Base-by-base conservation (phyloP, 2,329 filamentous ascomycete genomes). In the Colletotrichum karsti region DNA sequence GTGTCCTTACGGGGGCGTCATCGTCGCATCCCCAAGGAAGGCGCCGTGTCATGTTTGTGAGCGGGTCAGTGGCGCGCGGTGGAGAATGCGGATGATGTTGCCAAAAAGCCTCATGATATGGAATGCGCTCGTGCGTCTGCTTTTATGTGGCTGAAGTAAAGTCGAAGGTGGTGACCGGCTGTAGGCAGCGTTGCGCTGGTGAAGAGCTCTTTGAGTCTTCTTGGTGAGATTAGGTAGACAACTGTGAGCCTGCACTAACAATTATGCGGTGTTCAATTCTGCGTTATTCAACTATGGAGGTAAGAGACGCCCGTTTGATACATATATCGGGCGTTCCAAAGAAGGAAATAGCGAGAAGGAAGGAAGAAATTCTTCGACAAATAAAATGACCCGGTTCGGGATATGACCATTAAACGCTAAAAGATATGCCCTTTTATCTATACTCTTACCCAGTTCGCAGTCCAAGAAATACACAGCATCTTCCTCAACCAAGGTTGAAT, bases 401-500 rank as follows among this genome's bases (percentile, higher is more conserved):
- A 57, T 64, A 41, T 68, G 61, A 59, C 53, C 37, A 54, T 68
- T 35, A 48, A 35, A 68, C 65, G 65, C 65, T 68, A 54, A 59
- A 30, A 64, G 33, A 24, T 15, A 41, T 59, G 37, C 22, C 54
- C 20, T 48, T 67, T 59, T 68, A 39, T 68, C 61, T 68, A 68
- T 65, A n/a, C 18, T 60, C 61, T 56, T 28, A 15, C 24, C 46
- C 54, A 48, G 41, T 18, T 30, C 24, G 51, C 30, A 10, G 33
- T 26, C 3, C 42, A 46, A 20, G 10, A n/a, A 33, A 18, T 24
- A 46, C 24, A 48, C 20, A 63, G 28, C 7, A 20, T 55, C 63
- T 57, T 53, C 61, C 62, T 80, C 44, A 91, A 15, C 90, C 90
- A 76, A 92, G 87, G 76, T 92, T 92, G 74, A 92, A 92, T 80